Conservation (phyloP, 1,139 yeast species). For the Candida freyschussii region DNA sequence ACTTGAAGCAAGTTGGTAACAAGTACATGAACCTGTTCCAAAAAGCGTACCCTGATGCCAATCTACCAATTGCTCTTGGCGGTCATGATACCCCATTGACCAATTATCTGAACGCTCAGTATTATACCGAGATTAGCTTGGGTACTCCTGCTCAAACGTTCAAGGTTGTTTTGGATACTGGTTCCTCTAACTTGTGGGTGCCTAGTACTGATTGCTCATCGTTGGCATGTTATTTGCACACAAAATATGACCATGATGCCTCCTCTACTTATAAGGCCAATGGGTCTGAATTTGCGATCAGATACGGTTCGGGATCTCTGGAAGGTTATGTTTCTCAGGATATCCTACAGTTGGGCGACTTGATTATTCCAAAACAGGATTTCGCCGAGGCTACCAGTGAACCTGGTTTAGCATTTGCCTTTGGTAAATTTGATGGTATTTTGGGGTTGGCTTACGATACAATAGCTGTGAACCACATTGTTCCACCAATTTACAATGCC, state of each 20-base stretch:
- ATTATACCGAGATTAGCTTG: conserved; percentile 79
- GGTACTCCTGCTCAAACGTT: conserved; percentile 94
- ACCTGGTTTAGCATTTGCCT: conserved; percentile 97
- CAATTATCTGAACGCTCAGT: conserved; percentile 92
- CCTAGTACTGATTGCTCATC: conserved; percentile 87
- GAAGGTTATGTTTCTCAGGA: conserved; percentile 92
- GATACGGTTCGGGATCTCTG: conserved; percentile 88
- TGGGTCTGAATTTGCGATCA: conserved; percentile 79
- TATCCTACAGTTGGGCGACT: conserved; percentile 72
- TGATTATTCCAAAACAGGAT: conserved; percentile 79
- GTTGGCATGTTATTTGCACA: conserved; percentile 89
- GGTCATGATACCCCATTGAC: conserved; percentile 77
- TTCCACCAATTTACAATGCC: conserved; percentile 93
- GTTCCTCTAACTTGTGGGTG: conserved; percentile 95
- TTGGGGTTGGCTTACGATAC: conserved; percentile 91
- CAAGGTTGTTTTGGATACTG: conserved; percentile 90
- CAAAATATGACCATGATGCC: conserved; percentile 77
- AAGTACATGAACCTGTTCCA: conserved; percentile 62
- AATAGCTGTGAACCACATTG: conserved; percentile 80
- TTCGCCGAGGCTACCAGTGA: conserved; percentile 96
- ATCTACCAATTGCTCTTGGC: conserved; percentile 40
- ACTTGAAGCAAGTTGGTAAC: conserved; percentile 63
- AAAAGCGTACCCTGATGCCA: conserved; percentile 36
- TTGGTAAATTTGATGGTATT: conserved; percentile 97
- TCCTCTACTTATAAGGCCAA: conserved; percentile 81